phyloP scores from a whole-genome alignment of 2,329 filamentous ascomycete species.

The Ophiocordyceps unilateralis region DNA sequence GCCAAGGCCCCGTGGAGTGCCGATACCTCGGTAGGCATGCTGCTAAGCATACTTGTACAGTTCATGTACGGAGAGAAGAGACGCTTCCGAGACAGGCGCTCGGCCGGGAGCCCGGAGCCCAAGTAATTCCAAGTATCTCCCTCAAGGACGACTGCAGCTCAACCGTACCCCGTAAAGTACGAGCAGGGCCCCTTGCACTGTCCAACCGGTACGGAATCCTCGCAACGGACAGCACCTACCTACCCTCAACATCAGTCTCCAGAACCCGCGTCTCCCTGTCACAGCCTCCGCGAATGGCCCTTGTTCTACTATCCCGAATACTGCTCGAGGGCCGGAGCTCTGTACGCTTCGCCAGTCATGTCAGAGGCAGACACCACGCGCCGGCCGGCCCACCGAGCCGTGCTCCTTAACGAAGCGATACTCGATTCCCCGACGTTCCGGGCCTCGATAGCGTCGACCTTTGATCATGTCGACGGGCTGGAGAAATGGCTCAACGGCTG shows the following conservation, averaged over 20 bases:
- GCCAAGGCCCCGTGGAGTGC: too few relatives aligned
- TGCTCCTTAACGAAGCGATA: conserved; percentile 81
- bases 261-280: not conserved
- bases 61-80: not conserved
- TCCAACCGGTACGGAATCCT: too few relatives aligned
- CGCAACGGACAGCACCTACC: too few relatives aligned
- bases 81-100: too few relatives aligned
- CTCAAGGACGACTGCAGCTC: too few relatives aligned
- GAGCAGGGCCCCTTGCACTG: too few relatives aligned
- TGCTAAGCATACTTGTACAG: not conserved
- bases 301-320: not conserved
- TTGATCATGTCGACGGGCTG: conserved; percentile 77
- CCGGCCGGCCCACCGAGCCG: conserved; percentile 18
- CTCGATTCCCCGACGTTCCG: conserved; percentile 95
- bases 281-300: not conserved
- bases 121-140: too few relatives aligned
- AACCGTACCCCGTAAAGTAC: too few relatives aligned
- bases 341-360: conserved; percentile 3
- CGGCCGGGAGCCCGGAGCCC: too few relatives aligned
- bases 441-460: conserved; percentile 69
- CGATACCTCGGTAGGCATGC: not conserved
- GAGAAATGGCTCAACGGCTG: conserved; percentile 76
- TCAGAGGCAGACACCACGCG: conserved; percentile 6
- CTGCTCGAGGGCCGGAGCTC: not conserved
- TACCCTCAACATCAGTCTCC: not conserved